Evolutionary conservation across 2,329 filamentous ascomycete species (phyloP), one percentile per base, ranked within the genome.

Genomic region (Stachybotrys echinatus): DNA sequence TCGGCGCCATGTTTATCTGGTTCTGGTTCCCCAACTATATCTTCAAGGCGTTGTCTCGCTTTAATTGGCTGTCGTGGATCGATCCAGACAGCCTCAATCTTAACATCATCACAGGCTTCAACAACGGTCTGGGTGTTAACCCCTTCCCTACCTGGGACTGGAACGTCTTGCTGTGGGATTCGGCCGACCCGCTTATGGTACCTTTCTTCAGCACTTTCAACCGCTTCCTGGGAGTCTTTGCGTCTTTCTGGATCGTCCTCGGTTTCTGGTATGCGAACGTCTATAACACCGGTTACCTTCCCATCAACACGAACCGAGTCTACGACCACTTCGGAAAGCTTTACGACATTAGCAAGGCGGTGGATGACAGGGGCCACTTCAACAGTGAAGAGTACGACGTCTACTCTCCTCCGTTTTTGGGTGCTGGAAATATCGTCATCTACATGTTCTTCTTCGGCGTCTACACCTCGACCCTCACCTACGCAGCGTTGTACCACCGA

Each of bases 141-240:
- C 71, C 72, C 1, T 66, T 70, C 48, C 71, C 74, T 3, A 76
- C 74, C 3, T 74, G 72, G 52, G 74, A 76, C 55, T 76, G 74
- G 74, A 76, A 76, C 54, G 61, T 74, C 42, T 54, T 75, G 19
- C 66, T 73, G 4, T 70, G 68, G 68, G 68, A 70, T 47, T 70
- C 67, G 38, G 60, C 68, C 55, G 72, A 74, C 50, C 72, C 72
- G 1, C 65, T 75, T 48, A 74, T 75, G 69, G 68, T 75, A 7
- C 76, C 77, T 4, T 77, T 76, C 59, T 78, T 82, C 65, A 79
- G 78, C 23, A 84, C 83, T 42, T 71, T 81, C 49, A 87, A 87
- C 63, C 80, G 77, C 20, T 71, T 84, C 53, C 65, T 83, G 42
- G 83, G 83, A 23, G 73, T 79, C 46, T 71, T 83, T 12, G 54